Conservation (phyloP, 2,329 filamentous ascomycete species). For the Sarocladium kiliense region DNA sequence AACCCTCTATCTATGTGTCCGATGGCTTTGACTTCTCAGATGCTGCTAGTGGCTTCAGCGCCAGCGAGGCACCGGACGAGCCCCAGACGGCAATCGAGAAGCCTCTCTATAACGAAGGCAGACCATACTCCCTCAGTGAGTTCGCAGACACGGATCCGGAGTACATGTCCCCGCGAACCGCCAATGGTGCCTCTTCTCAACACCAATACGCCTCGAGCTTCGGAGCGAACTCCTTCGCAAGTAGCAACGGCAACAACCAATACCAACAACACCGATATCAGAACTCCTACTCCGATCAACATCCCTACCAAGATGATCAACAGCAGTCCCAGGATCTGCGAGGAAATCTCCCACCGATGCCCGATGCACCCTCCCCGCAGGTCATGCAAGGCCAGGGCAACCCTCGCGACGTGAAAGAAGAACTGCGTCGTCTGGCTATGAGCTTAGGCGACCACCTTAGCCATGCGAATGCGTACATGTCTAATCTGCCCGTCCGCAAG, state of each 20-base stretch:
- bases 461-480: slow-evolving; percentile 39
- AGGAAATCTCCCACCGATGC: slow-evolving; percentile 30
- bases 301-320: slow-evolving; percentile 14
- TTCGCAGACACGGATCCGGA: slow-evolving; percentile 37
- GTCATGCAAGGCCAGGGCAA: slow-evolving; percentile 52
- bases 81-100: slow-evolving; percentile 7
- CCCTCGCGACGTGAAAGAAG: slow-evolving; percentile 44
- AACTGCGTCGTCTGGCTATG: slow-evolving; percentile 45
- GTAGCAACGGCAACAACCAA: slow-evolving; percentile 8
- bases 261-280: slow-evolving; percentile 1
- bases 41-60: slow-evolving; percentile 26
- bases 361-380: slow-evolving; percentile 40
- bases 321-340: slow-evolving; percentile 15
- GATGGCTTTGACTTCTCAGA: slow-evolving; percentile 49
- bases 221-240: slow-evolving; percentile 13
- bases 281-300: not conserved
- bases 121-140: slow-evolving; percentile 34
- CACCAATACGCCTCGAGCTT: not conserved
- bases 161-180: slow-evolving; percentile 25
- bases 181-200: slow-evolving; percentile 14
- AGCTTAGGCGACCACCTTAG: slow-evolving; percentile 44
- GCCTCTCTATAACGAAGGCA: slow-evolving; percentile 11
- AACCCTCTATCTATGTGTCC: slow-evolving; percentile 57
- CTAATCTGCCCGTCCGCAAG: slow-evolving; percentile 31
- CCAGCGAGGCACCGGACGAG: slow-evolving; percentile 17